Conservation (phyloP, 23 red algal species). For the Agarophyton chilense region DNA sequence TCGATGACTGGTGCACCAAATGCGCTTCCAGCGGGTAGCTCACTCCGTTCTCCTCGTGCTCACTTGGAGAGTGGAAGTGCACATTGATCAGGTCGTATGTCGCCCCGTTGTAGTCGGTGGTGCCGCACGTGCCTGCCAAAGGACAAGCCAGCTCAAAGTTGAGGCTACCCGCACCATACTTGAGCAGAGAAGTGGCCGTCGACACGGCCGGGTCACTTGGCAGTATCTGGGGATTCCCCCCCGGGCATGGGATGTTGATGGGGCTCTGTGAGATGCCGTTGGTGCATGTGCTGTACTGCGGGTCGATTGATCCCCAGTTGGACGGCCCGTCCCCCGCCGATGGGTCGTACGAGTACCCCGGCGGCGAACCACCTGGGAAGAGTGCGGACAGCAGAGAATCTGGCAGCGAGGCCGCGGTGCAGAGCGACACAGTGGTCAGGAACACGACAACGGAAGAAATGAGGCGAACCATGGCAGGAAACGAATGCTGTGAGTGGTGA, state of each 20-base stretch:
- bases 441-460: too few species aligned
- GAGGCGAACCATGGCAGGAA: too few species aligned
- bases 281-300: background rate
- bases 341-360: background rate
- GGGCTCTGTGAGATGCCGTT: conserved; percentile 11
- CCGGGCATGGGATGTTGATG: conserved; percentile 21
- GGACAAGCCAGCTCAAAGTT: conserved; percentile 30
- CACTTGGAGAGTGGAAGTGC: conserved; percentile 46
- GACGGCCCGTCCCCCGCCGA: background rate
- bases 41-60: conserved; percentile 33
- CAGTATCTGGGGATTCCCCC: background rate
- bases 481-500: too few species aligned
- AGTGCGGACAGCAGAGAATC: too few species aligned
- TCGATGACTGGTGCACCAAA: conserved; percentile 38
- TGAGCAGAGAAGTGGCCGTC: background rate
- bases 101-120: background rate
- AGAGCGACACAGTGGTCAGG: too few species aligned
- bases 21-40: conserved; percentile 49
- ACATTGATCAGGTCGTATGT: conserved; percentile 32
- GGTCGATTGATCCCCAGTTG: background rate
- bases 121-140: background rate
- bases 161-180: background rate
- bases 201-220: background rate
- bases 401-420: too few species aligned
- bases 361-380: too few species aligned